A percentile compares a stretch with the other conserved stretches of the same genome.
phyloP scores from a whole-genome alignment of 1,139 yeast genomes.

The Geotrichum fermentans region DNA sequence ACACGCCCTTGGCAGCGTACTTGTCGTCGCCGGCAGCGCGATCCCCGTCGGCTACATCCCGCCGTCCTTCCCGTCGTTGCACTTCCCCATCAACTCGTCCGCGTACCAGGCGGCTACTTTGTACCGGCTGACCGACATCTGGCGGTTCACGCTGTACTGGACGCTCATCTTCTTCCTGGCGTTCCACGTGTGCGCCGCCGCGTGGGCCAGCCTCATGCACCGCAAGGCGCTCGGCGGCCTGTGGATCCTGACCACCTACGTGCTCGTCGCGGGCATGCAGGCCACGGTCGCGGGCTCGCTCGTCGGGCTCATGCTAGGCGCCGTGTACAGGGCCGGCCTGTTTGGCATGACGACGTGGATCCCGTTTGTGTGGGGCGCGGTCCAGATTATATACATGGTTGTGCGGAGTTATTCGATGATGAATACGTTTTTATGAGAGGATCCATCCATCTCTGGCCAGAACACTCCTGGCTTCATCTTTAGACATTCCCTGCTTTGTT shows the following conservation, averaged over 20 bases:
- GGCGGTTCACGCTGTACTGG: slow-evolving; percentile 84
- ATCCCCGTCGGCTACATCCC: slow-evolving; percentile 76
- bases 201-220: slow-evolving; percentile 54
- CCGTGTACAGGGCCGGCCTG: slow-evolving; percentile 64
- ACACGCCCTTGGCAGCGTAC: no score
- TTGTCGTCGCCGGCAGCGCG: slow-evolving; percentile 24
- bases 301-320: slow-evolving; percentile 61
- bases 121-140: slow-evolving; percentile 68
- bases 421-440: slow-evolving; percentile 40
- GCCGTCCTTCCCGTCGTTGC: slow-evolving; percentile 77
- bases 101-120: slow-evolving; percentile 53
- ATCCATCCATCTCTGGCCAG: neutral
- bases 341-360: slow-evolving; percentile 90
- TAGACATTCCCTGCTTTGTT: neutral
- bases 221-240: slow-evolving; percentile 42
- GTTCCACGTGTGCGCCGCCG: slow-evolving; percentile 62
- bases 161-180: slow-evolving; percentile 57
- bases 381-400: slow-evolving; percentile 61
- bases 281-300: slow-evolving; percentile 70
- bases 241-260: slow-evolving; percentile 41
- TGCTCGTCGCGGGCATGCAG: slow-evolving; percentile 51
- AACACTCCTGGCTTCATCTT: neutral
- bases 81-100: slow-evolving; percentile 55
- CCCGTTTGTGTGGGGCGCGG: slow-evolving; percentile 75
- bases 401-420: slow-evolving; percentile 58